Evolutionary conservation across 1,139 yeast genomes (phyloP).

Genomic region (Tardiomyces digboiensis): DNA sequence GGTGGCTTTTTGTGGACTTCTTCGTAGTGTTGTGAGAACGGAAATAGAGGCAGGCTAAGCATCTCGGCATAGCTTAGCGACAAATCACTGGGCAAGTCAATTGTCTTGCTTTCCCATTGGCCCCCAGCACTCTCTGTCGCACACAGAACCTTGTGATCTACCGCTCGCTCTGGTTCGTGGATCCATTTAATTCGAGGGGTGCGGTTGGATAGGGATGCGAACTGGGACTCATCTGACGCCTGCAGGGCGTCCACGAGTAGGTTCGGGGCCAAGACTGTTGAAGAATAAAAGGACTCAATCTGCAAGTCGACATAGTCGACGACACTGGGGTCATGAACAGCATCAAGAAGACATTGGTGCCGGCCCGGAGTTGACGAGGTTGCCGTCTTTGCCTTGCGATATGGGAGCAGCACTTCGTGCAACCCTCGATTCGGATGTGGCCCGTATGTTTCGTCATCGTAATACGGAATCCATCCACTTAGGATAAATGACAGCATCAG

Average conservation of each 20-base stretch:
- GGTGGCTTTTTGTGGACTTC: conserved; percentile 9
- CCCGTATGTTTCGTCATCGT: conserved; percentile 18
- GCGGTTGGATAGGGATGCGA: conserved; percentile 12
- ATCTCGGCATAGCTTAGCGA: conserved; percentile 27
- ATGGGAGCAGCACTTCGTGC: conserved; percentile 14
- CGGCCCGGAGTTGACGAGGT: not conserved
- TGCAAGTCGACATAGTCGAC: conserved; percentile 14
- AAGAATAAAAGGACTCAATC: conserved; percentile 18
- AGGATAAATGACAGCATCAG: conserved; percentile 23
- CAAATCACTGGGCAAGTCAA: conserved; percentile 13
- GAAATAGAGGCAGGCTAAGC: conserved; percentile 26
- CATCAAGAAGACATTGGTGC: conserved; percentile 13
- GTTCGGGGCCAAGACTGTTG: conserved; percentile 20
- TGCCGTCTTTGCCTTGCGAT: not conserved
- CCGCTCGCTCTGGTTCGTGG: conserved; percentile 4
- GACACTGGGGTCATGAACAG: conserved; percentile 12
- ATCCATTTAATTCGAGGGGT: conserved; percentile 21
- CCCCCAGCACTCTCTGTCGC: conserved; percentile 24
- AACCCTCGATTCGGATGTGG: conserved; percentile 24
- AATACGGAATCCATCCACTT: conserved; percentile 24
- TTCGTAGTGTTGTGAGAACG: conserved; percentile 19
- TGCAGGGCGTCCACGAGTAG: conserved; percentile 22
- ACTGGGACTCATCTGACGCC: conserved; percentile 22
- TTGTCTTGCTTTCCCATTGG: conserved; percentile 23
- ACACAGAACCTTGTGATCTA: conserved; percentile 20